Conservation (phyloP, 371 early-diverging fungal species). For the Apophysomyces variabilis region DNA sequence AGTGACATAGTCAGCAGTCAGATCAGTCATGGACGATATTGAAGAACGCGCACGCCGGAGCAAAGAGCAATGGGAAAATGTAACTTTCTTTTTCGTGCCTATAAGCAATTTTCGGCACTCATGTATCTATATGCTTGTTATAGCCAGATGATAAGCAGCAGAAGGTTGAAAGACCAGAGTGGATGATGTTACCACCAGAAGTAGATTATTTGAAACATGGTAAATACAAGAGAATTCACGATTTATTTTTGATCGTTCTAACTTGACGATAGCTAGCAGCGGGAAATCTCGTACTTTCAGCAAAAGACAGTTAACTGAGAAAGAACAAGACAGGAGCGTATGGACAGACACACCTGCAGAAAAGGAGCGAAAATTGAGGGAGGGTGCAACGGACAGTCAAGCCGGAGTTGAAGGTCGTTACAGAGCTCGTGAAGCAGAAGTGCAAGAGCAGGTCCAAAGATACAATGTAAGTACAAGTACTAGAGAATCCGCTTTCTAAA, state of each 20-base stretch:
- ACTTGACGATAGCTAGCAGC: conserved; percentile 23
- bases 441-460: conserved; percentile 23
- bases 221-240: conserved; percentile 18
- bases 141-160: conserved; percentile 5
- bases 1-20: conserved; percentile 30
- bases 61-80: conserved; percentile 44
- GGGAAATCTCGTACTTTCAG: conserved; percentile 41
- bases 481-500: neutral
- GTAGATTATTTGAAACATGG: conserved; percentile 55
- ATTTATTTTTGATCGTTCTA: neutral
- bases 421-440: conserved; percentile 27
- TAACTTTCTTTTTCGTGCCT: conserved; percentile 13
- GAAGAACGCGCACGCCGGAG: conserved; percentile 38
- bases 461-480: conserved; percentile 33
- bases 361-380: conserved; percentile 36
- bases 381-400: neutral
- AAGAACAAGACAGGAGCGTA: conserved; percentile 47
- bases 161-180: conserved; percentile 63
- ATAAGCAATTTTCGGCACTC: neutral
- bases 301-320: conserved; percentile 23
- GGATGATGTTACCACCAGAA: conserved; percentile 75
- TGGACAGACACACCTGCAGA: conserved; percentile 74
- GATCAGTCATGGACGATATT: conserved; percentile 36
- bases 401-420: neutral
- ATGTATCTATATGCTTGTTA: neutral